Percentiles rank a stretch among this genome's conserved stretches.
Evolutionary conservation across 1,284 basidiomycete species (phyloP).

Genomic region (Fomitopsis palustris): DNA sequence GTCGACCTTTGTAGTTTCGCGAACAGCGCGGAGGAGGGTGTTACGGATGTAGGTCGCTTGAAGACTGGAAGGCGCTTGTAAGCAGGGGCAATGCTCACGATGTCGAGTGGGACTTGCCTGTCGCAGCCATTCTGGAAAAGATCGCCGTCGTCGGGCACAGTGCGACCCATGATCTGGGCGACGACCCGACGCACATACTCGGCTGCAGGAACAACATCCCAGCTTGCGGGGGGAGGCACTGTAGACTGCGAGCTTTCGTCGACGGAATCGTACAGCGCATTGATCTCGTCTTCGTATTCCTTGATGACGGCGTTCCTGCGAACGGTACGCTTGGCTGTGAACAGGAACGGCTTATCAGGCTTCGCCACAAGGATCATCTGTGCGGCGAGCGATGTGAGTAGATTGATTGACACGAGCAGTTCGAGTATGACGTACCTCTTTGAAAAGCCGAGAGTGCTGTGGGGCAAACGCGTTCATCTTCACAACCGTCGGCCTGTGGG

Average conservation of each 20-base stretch:
- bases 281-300: conserved; percentile 29
- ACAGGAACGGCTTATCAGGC: conserved; percentile 26
- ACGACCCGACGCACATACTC: conserved; percentile 30
- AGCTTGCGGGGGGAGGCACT: conserved; percentile 23
- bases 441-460: conserved; percentile 34
- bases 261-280: conserved; percentile 22
- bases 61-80: conserved; percentile 21
- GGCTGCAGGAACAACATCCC: conserved; percentile 20
- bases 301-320: conserved; percentile 21
- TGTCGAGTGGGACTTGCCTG: conserved; percentile 26
- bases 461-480: conserved; percentile 31
- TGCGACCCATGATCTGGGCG: conserved; percentile 20
- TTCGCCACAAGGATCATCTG: conserved; percentile 30
- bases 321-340: conserved; percentile 29
- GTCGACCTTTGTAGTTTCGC: conserved; percentile 19
- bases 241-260: conserved; percentile 21
- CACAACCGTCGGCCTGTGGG: conserved; percentile 29
- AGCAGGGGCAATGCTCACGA: background rate
- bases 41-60: conserved; percentile 41
- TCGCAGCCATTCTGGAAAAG: conserved; percentile 44
- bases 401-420: background rate
- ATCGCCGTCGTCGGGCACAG: conserved; percentile 33
- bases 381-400: background rate
- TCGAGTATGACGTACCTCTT: conserved; percentile 23
- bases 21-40: conserved; percentile 32